Evolutionary conservation across 495 filamentous ascomycete species (phyloP).

Genomic region (Neurospora sp.): DNA sequence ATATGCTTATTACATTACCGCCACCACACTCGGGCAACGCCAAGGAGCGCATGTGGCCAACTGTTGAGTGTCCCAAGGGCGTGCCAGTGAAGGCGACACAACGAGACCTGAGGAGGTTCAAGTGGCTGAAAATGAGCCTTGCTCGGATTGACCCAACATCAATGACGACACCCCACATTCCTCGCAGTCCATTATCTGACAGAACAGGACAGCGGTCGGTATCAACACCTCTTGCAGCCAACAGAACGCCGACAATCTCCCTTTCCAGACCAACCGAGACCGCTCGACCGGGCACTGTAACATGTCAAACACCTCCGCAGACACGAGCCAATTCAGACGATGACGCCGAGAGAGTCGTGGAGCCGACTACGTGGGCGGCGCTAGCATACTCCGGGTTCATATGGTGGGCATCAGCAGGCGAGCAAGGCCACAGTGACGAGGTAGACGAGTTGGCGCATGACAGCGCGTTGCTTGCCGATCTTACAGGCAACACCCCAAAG

Average conservation of each 20-base stretch:
- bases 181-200: slow-evolving; percentile 6
- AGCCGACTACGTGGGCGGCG: slow-evolving; percentile 78
- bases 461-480: slow-evolving; percentile 36
- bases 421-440: slow-evolving; percentile 51
- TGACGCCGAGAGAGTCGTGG: slow-evolving; percentile 49
- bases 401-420: slow-evolving; percentile 97
- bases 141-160: slow-evolving; percentile 34
- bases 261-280: slow-evolving; percentile 12
- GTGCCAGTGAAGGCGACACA: slow-evolving; percentile 74
- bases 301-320: neutral
- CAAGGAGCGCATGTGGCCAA: slow-evolving; percentile 61
- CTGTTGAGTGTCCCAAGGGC: slow-evolving; percentile 52
- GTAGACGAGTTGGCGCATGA: slow-evolving; percentile 39
- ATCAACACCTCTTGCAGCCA: neutral
- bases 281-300: slow-evolving; percentile 18
- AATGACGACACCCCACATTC: slow-evolving; percentile 9
- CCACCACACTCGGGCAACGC: slow-evolving; percentile 42
- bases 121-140: slow-evolving; percentile 57
- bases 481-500: slow-evolving; percentile 4
- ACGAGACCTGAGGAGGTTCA: slow-evolving; percentile 74
- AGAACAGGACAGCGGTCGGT: neutral
- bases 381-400: slow-evolving; percentile 87
- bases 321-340: slow-evolving; percentile 13
- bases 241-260: slow-evolving; percentile 11
- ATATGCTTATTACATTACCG: slow-evolving; percentile 75